Conservation (phyloP, 2,329 filamentous ascomycete genomes). For the Verticillium dahliae region DNA sequence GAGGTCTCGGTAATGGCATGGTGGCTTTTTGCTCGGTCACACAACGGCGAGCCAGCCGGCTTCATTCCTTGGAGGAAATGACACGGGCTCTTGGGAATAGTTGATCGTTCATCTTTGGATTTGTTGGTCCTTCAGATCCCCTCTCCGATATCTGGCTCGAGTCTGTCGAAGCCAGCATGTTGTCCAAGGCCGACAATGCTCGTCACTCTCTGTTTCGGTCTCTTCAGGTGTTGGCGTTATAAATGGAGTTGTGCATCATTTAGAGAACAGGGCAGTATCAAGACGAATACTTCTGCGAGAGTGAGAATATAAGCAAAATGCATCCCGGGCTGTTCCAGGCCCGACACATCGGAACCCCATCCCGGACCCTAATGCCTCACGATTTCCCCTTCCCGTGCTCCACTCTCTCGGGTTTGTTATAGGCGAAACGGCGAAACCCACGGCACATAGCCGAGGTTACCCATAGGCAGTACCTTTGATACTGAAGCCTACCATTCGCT, state of each 20-base stretch:
- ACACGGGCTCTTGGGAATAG: not conserved
- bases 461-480: not conserved
- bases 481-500: not conserved
- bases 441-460: constrained; percentile 13
- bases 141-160: not conserved
- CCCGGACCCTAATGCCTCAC: not conserved
- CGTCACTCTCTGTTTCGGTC: not conserved
- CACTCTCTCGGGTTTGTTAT: constrained; percentile 12
- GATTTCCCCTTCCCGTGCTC: constrained; percentile 4
- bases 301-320: not conserved
- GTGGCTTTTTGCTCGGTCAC: not conserved
- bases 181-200: not conserved
- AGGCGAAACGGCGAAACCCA: constrained; percentile 4
- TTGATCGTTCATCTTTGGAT: not conserved
- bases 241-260: not conserved
- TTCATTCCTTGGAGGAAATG: not conserved
- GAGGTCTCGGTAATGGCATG: constrained; percentile 59
- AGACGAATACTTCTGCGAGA: not conserved
- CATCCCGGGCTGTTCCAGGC: not conserved
- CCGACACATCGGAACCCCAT: not conserved
- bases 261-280: not conserved
- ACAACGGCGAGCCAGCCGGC: not conserved
- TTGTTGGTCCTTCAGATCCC: not conserved
- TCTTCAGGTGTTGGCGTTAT: not conserved
- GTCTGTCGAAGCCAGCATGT: not conserved